Evolutionary conservation across 306 rosid genomes (phyloP).

Genomic region (Cercis canadensis): DNA sequence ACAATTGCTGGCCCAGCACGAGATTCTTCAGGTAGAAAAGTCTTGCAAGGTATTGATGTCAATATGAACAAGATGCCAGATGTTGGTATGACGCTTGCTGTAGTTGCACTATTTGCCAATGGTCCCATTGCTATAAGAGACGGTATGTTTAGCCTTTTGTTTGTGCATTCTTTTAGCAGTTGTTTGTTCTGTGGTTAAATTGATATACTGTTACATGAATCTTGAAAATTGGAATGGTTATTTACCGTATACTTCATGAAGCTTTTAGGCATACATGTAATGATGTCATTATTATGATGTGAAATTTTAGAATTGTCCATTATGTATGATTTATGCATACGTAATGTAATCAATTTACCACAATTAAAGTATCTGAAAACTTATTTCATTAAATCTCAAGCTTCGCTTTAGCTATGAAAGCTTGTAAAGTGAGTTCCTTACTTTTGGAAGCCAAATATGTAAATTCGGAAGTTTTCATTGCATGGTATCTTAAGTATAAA

Average conservation of each 20-base stretch:
- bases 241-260: background rate
- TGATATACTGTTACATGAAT: too few species aligned
- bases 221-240: constrained; percentile 3
- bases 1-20: constrained; percentile 81
- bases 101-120: constrained; percentile 88
- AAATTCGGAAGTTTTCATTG: background rate
- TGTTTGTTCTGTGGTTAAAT: too few species aligned
- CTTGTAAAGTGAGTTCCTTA: too few species aligned
- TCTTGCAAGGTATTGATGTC: constrained; percentile 82
- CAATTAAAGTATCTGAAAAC: background rate
- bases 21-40: constrained; percentile 63
- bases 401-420: too few species aligned
- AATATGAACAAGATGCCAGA: constrained; percentile 99
- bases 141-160: too few species aligned
- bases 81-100: constrained; percentile 99
- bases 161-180: too few species aligned
- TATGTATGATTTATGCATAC: too few species aligned
- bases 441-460: background rate
- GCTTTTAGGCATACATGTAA: too few species aligned
- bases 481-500: background rate
- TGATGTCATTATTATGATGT: background rate
- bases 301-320: constrained; percentile 15
- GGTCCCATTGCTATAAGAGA: constrained; percentile 95
- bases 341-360: background rate
- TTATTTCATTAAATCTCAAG: background rate